phyloP scores from a whole-genome alignment of 495 filamentous ascomycete genomes.

The Hyphodiscus hymeniophilus region DNA sequence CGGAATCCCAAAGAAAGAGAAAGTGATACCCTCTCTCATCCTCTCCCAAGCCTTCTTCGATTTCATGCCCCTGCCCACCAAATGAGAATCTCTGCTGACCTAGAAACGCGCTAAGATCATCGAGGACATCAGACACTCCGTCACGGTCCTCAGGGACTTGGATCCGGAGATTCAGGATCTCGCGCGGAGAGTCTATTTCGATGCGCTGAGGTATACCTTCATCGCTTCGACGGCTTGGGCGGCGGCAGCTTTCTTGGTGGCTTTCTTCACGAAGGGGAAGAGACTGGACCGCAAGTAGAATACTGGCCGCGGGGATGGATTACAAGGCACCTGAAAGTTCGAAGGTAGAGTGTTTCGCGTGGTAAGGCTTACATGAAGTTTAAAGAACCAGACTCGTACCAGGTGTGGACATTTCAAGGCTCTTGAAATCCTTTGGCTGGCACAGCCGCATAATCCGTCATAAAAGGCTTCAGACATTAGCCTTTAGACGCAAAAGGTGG shows the following conservation, averaged over 20 bases:
- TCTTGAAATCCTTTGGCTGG: too few species aligned
- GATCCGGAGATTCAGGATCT: constrained; percentile 52
- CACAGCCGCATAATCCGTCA: too few species aligned
- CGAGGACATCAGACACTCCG: constrained; percentile 53
- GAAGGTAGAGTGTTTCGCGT: too few species aligned
- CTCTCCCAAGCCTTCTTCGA: constrained; percentile 17
- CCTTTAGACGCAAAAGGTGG: too few species aligned
- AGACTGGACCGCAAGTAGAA: constrained; percentile 6
- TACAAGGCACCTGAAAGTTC: too few species aligned
- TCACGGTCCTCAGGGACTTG: constrained; percentile 43
- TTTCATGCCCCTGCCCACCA: neutral
- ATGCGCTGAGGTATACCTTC: constrained; percentile 48
- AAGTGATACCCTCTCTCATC: constrained; percentile 43
- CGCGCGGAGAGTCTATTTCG: constrained; percentile 51
- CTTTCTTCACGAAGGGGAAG: constrained; percentile 8
- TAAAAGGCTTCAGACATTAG: too few species aligned
- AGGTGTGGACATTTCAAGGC: too few species aligned
- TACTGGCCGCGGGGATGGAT: too few species aligned
- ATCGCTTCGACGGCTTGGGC: constrained; percentile 44
- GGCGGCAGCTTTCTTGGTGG: constrained; percentile 39
- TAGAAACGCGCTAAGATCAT: constrained; percentile 42
- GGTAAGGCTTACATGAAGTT: too few species aligned
- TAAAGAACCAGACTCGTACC: too few species aligned
- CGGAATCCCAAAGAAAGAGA: constrained; percentile 58
- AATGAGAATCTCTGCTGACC: neutral